Conservation (phyloP, 2,329 filamentous ascomycete species). For the Chlorencoelia australis region DNA sequence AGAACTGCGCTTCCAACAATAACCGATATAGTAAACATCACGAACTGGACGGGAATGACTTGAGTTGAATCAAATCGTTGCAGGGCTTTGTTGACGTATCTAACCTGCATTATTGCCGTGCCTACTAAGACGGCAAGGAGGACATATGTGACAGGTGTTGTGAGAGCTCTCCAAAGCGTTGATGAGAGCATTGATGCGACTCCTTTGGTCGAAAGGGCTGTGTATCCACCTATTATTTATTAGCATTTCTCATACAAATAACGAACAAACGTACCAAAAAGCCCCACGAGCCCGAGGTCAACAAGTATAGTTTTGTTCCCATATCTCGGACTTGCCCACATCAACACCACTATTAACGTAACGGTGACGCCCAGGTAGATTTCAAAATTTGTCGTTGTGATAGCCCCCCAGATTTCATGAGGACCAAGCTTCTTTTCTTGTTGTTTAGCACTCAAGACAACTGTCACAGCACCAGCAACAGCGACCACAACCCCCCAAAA, state of each 20-base stretch:
- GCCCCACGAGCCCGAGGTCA: slow-evolving; percentile 81
- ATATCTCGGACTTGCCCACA: slow-evolving; percentile 74
- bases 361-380: slow-evolving; percentile 76
- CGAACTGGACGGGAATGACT: slow-evolving; percentile 96
- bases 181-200: slow-evolving; percentile 91
- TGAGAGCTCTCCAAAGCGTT: slow-evolving; percentile 77
- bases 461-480: slow-evolving; percentile 77
- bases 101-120: slow-evolving; percentile 93
- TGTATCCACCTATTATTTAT: slow-evolving; percentile 65
- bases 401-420: slow-evolving; percentile 80
- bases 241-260: slow-evolving; percentile 2
- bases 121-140: slow-evolving; percentile 69
- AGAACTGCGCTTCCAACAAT: slow-evolving; percentile 89
- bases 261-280: slow-evolving; percentile 61
- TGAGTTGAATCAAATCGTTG: slow-evolving; percentile 95
- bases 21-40: slow-evolving; percentile 90
- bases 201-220: slow-evolving; percentile 92
- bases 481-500: slow-evolving; percentile 82
- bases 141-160: slow-evolving; percentile 84
- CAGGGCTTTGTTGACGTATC: slow-evolving; percentile 83
- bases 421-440: slow-evolving; percentile 87
- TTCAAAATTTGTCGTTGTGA: slow-evolving; percentile 81
- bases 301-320: slow-evolving; percentile 83
- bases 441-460: slow-evolving; percentile 82
- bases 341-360: slow-evolving; percentile 61